These are phyloP conservation scores for Nicotiana paniculata DNA, from an alignment of 257 asterid species.

Conservation along the genomic window DNA sequence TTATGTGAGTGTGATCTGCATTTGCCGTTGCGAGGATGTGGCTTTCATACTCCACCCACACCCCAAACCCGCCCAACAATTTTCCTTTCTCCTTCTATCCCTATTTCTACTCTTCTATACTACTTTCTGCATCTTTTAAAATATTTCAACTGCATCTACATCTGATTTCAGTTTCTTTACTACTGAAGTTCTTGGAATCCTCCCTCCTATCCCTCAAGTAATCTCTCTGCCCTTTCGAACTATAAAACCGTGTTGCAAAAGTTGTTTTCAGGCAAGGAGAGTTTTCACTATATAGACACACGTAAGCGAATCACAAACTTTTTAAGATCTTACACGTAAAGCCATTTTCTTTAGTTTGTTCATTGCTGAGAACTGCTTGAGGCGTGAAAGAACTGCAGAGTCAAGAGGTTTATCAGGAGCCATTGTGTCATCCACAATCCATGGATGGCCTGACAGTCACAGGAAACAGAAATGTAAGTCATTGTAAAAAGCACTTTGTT, in stretches of 20 bases:
- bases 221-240: not conserved
- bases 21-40: not conserved
- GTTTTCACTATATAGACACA: not conserved
- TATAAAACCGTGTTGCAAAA: not conserved
- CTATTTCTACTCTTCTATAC: not conserved
- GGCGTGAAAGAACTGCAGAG: conserved; percentile 91
- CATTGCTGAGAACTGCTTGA: conserved; percentile 96
- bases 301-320: conserved; percentile 4
- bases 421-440: conserved; percentile 86
- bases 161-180: not conserved
- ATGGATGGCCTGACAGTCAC: conserved; percentile 68
- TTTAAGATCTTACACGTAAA: conserved; percentile 59
- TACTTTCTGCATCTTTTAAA: not conserved
- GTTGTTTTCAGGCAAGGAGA: not conserved
- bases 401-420: conserved; percentile 97
- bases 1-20: not conserved
- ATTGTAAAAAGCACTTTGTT: not conserved
- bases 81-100: not conserved
- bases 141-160: not conserved
- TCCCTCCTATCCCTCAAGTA: not conserved
- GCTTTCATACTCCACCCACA: not conserved
- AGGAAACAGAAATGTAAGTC: conserved; percentile 3
- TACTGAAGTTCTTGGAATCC: not conserved
- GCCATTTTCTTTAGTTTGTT: conserved; percentile 98
- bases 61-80: not conserved